Base-by-base conservation (phyloP, 768 basidiomycete genomes). In the Lentinula lateritia region DNA sequence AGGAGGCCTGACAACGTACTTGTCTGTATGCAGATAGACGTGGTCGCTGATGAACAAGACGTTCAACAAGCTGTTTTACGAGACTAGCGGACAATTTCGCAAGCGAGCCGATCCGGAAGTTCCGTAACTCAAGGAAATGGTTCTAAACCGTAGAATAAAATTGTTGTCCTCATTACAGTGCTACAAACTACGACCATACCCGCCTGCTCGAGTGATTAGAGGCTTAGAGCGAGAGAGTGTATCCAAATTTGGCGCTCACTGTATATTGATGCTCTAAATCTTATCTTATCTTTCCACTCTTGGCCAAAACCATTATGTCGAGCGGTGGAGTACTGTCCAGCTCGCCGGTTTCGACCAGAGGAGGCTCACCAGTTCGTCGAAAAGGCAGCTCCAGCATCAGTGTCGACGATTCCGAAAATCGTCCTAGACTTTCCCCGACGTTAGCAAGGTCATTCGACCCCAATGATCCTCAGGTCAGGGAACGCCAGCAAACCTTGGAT, bases 401-500 rank as follows among this genome's bases (percentile, higher is more conserved):
- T 52, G 75, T 78, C 43, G 67, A 76, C 57, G 73, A 75, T 62
- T 79, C 69, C 28, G 69, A 71, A 43, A 63, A 75, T 5, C 80
- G 76, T 42, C 70, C 80, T 52, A 80, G 87, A 23, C 80, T 78
- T 60, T 89, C 89, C 0, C 89, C 90, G 0, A 84, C 84, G 2
- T 72, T 89, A 15, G 70, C 74, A 0, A 83, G 88, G 46, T 80
- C 88, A 8, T 81, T 83, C 63, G 86, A 91, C 69, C 83, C 80
- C 9, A 80, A 87, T 76, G 88, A 92, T 69, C 85, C 89, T 0
- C 84, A 90, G 58, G 85, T 84, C 18, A 79, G 87, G 59, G 94
- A 97, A 72, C 85, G 95, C 18, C 95, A 98, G 77, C 83, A 90
- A 39, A 87, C 92, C 6, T 92, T 97, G 88, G 95, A 98, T 68